Conservation (phyloP, 1,284 basidiomycete genomes). For the Porogramme epimiltina region DNA sequence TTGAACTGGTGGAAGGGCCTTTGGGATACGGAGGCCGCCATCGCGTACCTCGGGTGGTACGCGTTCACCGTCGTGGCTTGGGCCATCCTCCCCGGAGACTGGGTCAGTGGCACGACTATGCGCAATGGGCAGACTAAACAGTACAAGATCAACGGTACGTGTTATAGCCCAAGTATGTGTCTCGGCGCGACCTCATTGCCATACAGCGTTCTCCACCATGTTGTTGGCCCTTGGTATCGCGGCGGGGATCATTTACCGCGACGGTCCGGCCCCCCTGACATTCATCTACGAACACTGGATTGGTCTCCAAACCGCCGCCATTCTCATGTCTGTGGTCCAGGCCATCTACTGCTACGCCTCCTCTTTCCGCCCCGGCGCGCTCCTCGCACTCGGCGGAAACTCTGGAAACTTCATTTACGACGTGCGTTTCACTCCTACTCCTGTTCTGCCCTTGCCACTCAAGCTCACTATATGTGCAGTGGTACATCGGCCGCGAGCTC, state of each 20-base stretch:
- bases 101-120: conserved; percentile 78
- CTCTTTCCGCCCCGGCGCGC: conserved; percentile 69
- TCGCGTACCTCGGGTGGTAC: conserved; percentile 91
- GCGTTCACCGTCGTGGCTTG: conserved; percentile 83
- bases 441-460: background rate
- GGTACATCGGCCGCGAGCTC: conserved; percentile 94
- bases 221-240: conserved; percentile 77
- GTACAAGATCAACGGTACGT: conserved; percentile 95
- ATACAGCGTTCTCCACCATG: conserved; percentile 79
- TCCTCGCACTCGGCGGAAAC: conserved; percentile 93
- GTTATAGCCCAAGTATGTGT: background rate
- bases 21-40: conserved; percentile 79
- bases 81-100: conserved; percentile 85
- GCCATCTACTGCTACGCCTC: conserved; percentile 72
- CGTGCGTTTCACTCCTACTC: conserved; percentile 47
- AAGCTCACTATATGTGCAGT: conserved; percentile 49
- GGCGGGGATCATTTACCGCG: conserved; percentile 67
- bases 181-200: background rate
- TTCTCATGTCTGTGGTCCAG: conserved; percentile 81
- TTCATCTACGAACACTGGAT: conserved; percentile 93
- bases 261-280: conserved; percentile 82
- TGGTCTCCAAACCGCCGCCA: conserved; percentile 83
- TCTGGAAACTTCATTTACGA: conserved; percentile 89
- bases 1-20: conserved; percentile 69
- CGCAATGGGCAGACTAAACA: conserved; percentile 77